A percentile compares a stretch with the other conserved stretches of the same genome.
Conservation (phyloP, 192 early-diverging fungal species). For the Oehlia diaphana region DNA sequence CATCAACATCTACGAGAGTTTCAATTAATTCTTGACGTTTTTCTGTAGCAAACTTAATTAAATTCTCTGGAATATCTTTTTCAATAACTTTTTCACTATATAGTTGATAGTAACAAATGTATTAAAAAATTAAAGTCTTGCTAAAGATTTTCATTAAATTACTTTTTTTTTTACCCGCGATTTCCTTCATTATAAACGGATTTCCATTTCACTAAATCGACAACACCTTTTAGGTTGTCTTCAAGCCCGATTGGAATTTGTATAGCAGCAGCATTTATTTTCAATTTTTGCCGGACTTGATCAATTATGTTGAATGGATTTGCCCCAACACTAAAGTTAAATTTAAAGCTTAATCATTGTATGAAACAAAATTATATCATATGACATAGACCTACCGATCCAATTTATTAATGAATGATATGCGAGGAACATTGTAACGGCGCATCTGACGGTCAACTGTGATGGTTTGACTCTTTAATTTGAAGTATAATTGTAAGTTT, state of each 20-base stretch:
- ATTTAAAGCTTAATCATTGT: background rate
- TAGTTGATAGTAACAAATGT: background rate
- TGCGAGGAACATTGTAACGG: conserved; percentile 82
- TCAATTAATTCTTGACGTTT: conserved; percentile 76
- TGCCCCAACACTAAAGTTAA: conserved; percentile 61
- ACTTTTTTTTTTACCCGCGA: conserved; percentile 63
- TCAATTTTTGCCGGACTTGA: conserved; percentile 77
- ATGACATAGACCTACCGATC: conserved; percentile 56
- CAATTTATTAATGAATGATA: conserved; percentile 91
- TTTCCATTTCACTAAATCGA: conserved; percentile 86
- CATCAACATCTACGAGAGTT: conserved; percentile 80
- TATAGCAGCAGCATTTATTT: conserved; percentile 73
- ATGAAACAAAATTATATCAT: background rate
- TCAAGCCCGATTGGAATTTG: conserved; percentile 90
- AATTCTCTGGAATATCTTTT: conserved; percentile 67
- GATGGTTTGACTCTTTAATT: conserved; percentile 68
- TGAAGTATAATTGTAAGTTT: background rate
- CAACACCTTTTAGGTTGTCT: conserved; percentile 83
- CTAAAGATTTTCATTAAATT: no score
- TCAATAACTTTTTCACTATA: conserved; percentile 69
- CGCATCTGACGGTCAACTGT: conserved; percentile 91
- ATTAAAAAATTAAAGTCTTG: no score
- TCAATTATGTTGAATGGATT: conserved; percentile 80
- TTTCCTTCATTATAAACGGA: conserved; percentile 89
- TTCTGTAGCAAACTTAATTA: conserved; percentile 60